Evolutionary conservation across 2,329 filamentous ascomycete genomes (phyloP), one percentile per base, ranked within the genome.

Genomic region (Sarocladiaceae sp.): DNA sequence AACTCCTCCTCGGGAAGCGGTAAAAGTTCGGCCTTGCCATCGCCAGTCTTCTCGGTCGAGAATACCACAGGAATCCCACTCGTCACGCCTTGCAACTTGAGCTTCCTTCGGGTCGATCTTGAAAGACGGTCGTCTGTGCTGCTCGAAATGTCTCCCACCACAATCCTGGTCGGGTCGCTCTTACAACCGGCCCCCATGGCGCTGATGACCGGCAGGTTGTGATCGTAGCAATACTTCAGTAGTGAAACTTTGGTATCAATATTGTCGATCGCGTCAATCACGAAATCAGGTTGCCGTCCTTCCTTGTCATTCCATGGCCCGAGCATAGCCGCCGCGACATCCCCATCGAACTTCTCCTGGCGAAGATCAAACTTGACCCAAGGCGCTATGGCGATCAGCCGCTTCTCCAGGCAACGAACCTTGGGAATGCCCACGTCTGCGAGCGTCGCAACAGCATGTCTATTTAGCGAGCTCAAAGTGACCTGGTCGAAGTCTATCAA

Each of bases 241-340:
- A 98, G 69, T 15, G 83, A 85, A 3, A 98, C 91, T 68, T 98
- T 98, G 44, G 88, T 95, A 43, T 95, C 88, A 50, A 98, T 97
- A 59, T 98, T 97, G 64, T 98, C 93, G 53, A 98, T 98, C 18
- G 91, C 94, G 64, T 98, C 93, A 27, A 98, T 80, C n/a, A 98
- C 81, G 57, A 83, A 98, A 55, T 91, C 84, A 1, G 90, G 89
- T 55, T 74, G 74, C 58, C 75, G 77, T 13, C 71, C 80, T 4
- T 64, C 70, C 33, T 67, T 68, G 21, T 69, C 65, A 10, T 40
- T 43, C 82, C 88, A 89, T 0, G 78, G 70, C 0, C 69, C 78
- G 33, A 98, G 69, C 50, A 96, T 69, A 10, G 66, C 60, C 6
- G 76, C 74, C 0, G 89, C 89, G 9, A 72, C 80, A 13, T 70